Percentiles rank a stretch among this genome's conserved stretches.
Conservation (phyloP, 257 asterid species). For the Nicotiana undulata region DNA sequence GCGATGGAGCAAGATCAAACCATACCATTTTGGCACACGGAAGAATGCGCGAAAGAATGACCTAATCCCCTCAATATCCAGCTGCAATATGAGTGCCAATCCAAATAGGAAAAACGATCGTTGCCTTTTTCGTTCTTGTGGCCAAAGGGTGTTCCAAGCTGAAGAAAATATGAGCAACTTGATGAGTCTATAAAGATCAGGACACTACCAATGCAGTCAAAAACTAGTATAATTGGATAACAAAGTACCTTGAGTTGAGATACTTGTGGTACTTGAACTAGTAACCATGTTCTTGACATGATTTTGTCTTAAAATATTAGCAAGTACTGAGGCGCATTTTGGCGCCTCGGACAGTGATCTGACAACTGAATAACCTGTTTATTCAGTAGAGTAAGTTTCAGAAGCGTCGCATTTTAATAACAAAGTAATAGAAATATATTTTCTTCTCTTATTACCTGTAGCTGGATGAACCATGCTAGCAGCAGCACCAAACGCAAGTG, state of each 20-base stretch:
- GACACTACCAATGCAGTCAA: background rate
- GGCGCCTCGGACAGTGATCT: slow-evolving; percentile 99
- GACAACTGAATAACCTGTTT: slow-evolving; percentile 89
- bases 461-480: slow-evolving; percentile 99
- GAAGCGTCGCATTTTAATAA: slow-evolving; percentile 1
- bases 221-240: background rate
- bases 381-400: background rate
- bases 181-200: background rate
- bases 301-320: slow-evolving; percentile 53
- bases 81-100: slow-evolving; percentile 80
- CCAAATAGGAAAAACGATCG: slow-evolving; percentile 96
- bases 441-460: slow-evolving; percentile 48
- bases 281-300: slow-evolving; percentile 29
- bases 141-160: slow-evolving; percentile 99
- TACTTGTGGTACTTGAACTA: slow-evolving; percentile 36
- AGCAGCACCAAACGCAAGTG: slow-evolving; percentile 99
- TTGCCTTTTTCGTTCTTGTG: slow-evolving; percentile 89
- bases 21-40: slow-evolving; percentile 80
- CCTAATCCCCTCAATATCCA: slow-evolving; percentile 81
- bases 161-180: slow-evolving; percentile 9
- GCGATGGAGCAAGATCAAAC: background rate
- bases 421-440: background rate
- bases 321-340: slow-evolving; percentile 74
- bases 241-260: slow-evolving; percentile 75
- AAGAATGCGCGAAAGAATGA: slow-evolving; percentile 83